These are phyloP conservation scores for Blastobotrys proliferans DNA, from an alignment of 1,139 yeast genomes.

Conservation along the genomic window DNA sequence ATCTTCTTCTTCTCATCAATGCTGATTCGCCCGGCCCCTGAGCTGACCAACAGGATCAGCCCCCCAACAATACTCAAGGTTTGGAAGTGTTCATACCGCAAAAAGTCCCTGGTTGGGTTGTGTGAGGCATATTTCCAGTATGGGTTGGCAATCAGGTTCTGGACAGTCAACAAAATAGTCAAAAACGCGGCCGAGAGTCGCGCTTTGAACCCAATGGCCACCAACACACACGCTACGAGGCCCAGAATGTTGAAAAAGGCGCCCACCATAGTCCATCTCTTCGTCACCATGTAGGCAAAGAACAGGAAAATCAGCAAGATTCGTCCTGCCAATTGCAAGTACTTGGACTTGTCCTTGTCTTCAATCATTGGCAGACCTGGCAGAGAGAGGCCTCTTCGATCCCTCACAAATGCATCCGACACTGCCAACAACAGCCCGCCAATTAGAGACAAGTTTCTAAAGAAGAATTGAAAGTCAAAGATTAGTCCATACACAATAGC, in stretches of 20 bases:
- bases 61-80: slow-evolving; percentile 95
- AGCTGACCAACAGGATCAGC: slow-evolving; percentile 79
- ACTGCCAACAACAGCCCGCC: slow-evolving; percentile 91
- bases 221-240: slow-evolving; percentile 66
- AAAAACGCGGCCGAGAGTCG: slow-evolving; percentile 80
- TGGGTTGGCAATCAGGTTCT: slow-evolving; percentile 77
- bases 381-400: slow-evolving; percentile 63
- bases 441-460: slow-evolving; percentile 83
- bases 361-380: slow-evolving; percentile 91
- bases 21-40: slow-evolving; percentile 95
- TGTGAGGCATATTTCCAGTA: slow-evolving; percentile 76
- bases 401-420: slow-evolving; percentile 83
- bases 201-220: slow-evolving; percentile 91
- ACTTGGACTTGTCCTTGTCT: slow-evolving; percentile 79
- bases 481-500: slow-evolving; percentile 88
- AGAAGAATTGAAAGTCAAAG: slow-evolving; percentile 73
- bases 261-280: slow-evolving; percentile 67
- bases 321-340: slow-evolving; percentile 84
- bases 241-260: slow-evolving; percentile 67
- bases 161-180: slow-evolving; percentile 67
- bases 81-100: slow-evolving; percentile 92
- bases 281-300: slow-evolving; percentile 77
- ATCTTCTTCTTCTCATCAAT: slow-evolving; percentile 95
- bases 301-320: slow-evolving; percentile 80
- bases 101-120: slow-evolving; percentile 80